Conservation (phyloP, 306 rosid species). For the Alnus rubra region DNA sequence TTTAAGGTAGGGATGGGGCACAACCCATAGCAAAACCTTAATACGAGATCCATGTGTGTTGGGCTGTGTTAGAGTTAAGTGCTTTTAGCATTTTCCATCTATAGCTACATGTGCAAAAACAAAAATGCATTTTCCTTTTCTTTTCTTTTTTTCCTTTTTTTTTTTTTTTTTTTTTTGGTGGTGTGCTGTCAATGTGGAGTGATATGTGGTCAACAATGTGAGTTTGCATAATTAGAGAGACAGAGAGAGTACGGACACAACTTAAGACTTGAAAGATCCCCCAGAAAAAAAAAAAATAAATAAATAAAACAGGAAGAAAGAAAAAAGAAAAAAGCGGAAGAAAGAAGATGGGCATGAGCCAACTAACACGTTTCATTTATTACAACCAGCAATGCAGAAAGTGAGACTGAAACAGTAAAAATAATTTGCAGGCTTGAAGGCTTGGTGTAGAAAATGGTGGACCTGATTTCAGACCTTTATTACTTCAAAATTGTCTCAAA, state of each 20-base stretch:
- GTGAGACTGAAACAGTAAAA: not conserved
- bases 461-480: not conserved
- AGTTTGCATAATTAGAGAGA: not conserved
- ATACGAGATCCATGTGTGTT: too few relatives aligned
- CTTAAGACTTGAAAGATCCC: not conserved
- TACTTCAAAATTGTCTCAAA: not conserved
- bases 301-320: not conserved
- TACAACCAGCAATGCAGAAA: not conserved
- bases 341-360: not conserved
- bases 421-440: not conserved
- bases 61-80: too few relatives aligned
- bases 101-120: too few relatives aligned
- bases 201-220: not conserved
- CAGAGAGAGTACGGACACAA: not conserved
- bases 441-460: not conserved
- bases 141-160: too few relatives aligned
- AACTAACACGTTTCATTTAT: not conserved
- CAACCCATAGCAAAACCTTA: too few relatives aligned
- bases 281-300: not conserved
- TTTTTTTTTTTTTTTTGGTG: too few relatives aligned
- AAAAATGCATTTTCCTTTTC: too few relatives aligned
- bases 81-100: too few relatives aligned
- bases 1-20: too few relatives aligned
- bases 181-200: too few relatives aligned
- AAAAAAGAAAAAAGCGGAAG: too few relatives aligned